phyloP scores from a whole-genome alignment of 768 basidiomycete genomes.

The Lactarius hatsudake region DNA sequence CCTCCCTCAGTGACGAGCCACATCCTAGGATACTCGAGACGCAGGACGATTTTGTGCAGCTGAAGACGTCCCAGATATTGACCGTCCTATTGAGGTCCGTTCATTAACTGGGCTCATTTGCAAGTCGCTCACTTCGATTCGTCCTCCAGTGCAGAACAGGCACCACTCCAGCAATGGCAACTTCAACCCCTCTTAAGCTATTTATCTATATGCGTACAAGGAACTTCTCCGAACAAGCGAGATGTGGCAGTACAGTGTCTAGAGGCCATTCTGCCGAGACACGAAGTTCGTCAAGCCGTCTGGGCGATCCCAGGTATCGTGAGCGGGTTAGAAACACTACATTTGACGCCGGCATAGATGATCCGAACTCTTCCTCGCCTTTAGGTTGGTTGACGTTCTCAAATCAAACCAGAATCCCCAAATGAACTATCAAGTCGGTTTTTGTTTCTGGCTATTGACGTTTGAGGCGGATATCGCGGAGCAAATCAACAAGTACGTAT shows the following conservation, averaged over 20 bases:
- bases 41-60: constrained; percentile 92
- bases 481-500: constrained; percentile 77
- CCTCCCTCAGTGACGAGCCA: constrained; percentile 21
- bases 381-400: constrained; percentile 79
- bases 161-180: constrained; percentile 31
- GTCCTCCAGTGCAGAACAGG: constrained; percentile 32
- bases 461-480: constrained; percentile 86
- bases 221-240: constrained; percentile 60
- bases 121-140: neutral
- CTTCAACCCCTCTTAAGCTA: constrained; percentile 38
- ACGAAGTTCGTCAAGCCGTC: constrained; percentile 73
- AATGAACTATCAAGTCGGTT: constrained; percentile 91
- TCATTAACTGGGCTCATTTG: constrained; percentile 33
- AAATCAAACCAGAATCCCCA: constrained; percentile 82
- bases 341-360: constrained; percentile 3
- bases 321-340: constrained; percentile 49
- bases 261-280: constrained; percentile 78
- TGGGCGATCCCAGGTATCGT: constrained; percentile 74
- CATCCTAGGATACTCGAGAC: constrained; percentile 66
- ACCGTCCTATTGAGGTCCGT: constrained; percentile 77
- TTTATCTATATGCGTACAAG: constrained; percentile 32
- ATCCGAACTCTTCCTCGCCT: neutral
- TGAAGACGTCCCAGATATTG: constrained; percentile 85
- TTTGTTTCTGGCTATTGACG: constrained; percentile 91
- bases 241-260: constrained; percentile 92